phyloP scores from a whole-genome alignment of 805 yeast species.

The Yamadazyma kitorensis region DNA sequence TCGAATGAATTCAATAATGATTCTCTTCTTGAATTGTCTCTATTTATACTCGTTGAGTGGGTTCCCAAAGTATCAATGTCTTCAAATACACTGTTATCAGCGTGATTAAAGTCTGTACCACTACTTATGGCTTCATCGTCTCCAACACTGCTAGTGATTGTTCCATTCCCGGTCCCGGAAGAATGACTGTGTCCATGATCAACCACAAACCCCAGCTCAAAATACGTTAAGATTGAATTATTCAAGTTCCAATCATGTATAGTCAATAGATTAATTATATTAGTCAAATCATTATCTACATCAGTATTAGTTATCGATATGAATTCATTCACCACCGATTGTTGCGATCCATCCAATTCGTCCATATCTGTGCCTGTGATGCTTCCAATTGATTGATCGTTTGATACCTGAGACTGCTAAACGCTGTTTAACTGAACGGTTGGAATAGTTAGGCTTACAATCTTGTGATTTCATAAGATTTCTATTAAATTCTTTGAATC shows the following conservation, averaged over 20 bases:
- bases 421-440: too few species aligned
- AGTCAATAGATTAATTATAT: conserved; percentile 45
- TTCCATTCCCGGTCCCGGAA: neutral
- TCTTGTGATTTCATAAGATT: too few species aligned
- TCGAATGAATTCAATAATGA: conserved; percentile 6
- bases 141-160: neutral
- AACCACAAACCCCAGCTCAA: conserved; percentile 44
- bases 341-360: too few species aligned
- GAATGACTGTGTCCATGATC: neutral
- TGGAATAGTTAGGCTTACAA: too few species aligned
- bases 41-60: neutral
- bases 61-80: too few species aligned
- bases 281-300: conserved; percentile 35
- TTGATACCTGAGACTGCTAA: too few species aligned
- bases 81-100: neutral
- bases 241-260: conserved; percentile 62
- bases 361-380: too few species aligned
- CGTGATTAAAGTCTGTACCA: neutral
- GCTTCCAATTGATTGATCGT: too few species aligned
- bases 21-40: neutral
- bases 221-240: conserved; percentile 56
- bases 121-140: neutral
- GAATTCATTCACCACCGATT: conserved; percentile 12
- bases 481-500: too few species aligned
- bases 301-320: conserved; percentile 19